Conservation (phyloP, 1,284 basidiomycete species). For the Ceratobasidium sp. region DNA sequence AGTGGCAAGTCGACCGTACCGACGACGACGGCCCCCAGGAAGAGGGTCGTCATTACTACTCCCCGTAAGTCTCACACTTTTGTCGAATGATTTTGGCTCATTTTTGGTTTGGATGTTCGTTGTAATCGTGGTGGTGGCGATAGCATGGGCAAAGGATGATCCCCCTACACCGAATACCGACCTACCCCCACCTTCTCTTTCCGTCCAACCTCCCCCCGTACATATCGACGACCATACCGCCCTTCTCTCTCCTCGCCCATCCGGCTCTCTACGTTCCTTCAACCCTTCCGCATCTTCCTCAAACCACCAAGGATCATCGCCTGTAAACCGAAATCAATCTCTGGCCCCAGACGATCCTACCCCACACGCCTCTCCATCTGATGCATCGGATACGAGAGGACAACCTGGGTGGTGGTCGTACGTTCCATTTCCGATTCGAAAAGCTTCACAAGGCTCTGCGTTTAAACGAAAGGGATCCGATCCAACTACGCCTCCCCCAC, state of each 20-base stretch:
- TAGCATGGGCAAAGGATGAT: constrained; percentile 86
- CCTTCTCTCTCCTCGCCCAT: constrained; percentile 44
- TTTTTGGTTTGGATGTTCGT: constrained; percentile 30
- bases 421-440: constrained; percentile 50
- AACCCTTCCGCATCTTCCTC: constrained; percentile 47
- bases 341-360: constrained; percentile 59
- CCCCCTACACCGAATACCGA: constrained; percentile 77
- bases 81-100: constrained; percentile 5
- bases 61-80: constrained; percentile 69
- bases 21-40: constrained; percentile 59
- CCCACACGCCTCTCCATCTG: constrained; percentile 64
- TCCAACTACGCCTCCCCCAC: constrained; percentile 43
- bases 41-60: constrained; percentile 70
- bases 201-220: constrained; percentile 3
- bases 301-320: constrained; percentile 53
- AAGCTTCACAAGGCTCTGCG: constrained; percentile 44
- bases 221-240: constrained; percentile 42
- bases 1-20: too few relatives aligned
- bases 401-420: constrained; percentile 50
- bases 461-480: constrained; percentile 45
- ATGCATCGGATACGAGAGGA: constrained; percentile 50
- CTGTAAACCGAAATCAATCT: constrained; percentile 52
- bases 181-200: constrained; percentile 29
- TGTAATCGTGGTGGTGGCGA: not conserved
- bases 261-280: constrained; percentile 43